A percentile compares a stretch with the other conserved stretches of the same genome.
Evolutionary conservation across 805 yeast species (phyloP).

Genomic region (Maudiozyma saulgeensis): DNA sequence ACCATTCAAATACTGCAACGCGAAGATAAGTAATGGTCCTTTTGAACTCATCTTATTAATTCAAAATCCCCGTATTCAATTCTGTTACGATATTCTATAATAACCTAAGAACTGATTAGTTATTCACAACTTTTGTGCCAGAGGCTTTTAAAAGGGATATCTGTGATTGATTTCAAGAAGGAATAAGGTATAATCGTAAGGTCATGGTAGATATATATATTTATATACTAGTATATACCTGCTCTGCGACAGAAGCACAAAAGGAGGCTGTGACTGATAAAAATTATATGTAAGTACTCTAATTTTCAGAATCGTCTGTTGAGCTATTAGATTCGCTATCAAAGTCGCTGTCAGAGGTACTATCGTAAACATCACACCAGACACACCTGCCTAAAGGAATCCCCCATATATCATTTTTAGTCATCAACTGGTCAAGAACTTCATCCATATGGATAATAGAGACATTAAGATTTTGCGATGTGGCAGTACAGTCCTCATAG

Average conservation of each 20-base stretch:
- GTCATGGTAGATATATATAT: neutral
- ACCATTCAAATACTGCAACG: slow-evolving; percentile 4
- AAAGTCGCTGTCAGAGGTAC: slow-evolving; percentile 17
- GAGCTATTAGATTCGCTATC: slow-evolving; percentile 8
- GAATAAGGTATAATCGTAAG: too few relatives aligned
- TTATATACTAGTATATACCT: too few relatives aligned
- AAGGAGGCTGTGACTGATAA: too few relatives aligned
- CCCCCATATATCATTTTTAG: slow-evolving; percentile 55
- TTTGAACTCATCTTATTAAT: neutral
- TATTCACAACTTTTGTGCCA: too few relatives aligned
- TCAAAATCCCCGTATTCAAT: too few relatives aligned
- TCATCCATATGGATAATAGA: slow-evolving; percentile 56
- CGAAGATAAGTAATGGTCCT: neutral
- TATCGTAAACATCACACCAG: slow-evolving; percentile 21
- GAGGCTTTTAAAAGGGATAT: too few relatives aligned
- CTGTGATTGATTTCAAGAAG: too few relatives aligned
- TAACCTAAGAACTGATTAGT: too few relatives aligned
- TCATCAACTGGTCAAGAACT: slow-evolving; percentile 53
- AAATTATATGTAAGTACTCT: neutral
- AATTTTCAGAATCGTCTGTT: neutral
- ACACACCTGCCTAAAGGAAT: slow-evolving; percentile 60
- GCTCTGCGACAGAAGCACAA: too few relatives aligned
- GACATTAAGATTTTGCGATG: slow-evolving; percentile 13
- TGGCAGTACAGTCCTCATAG: slow-evolving; percentile 28
- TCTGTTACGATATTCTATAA: too few relatives aligned